These are phyloP conservation scores for Leucocoprinus birnbaumii DNA, from an alignment of 768 basidiomycete genomes.

Conservation along the genomic window DNA sequence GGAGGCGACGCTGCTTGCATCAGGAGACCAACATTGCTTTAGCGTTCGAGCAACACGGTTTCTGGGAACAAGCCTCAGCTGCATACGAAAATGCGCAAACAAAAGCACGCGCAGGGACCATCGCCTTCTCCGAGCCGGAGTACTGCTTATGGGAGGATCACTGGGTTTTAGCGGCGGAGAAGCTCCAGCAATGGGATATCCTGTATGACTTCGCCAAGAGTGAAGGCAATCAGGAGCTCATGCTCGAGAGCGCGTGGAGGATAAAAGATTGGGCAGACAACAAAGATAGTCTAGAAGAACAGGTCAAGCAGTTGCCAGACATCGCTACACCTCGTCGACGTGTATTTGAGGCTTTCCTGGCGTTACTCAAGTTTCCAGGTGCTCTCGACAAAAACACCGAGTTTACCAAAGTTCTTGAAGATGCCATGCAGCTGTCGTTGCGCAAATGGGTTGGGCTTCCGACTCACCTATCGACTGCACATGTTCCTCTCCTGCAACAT, in stretches of 20 bases:
- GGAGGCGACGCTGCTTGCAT: slow-evolving; percentile 88
- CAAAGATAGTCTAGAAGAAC: slow-evolving; percentile 74
- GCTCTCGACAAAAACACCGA: slow-evolving; percentile 83
- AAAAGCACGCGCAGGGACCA: slow-evolving; percentile 73
- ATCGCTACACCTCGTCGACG: slow-evolving; percentile 92
- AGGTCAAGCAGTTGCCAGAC: slow-evolving; percentile 76
- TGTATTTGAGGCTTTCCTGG: slow-evolving; percentile 95
- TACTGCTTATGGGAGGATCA: slow-evolving; percentile 99
- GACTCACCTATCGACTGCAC: slow-evolving; percentile 81
- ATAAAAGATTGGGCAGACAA: slow-evolving; percentile 89
- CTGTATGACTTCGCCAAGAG: slow-evolving; percentile 86
- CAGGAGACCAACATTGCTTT: slow-evolving; percentile 85
- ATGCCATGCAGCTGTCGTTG: slow-evolving; percentile 94
- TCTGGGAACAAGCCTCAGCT: slow-evolving; percentile 91
- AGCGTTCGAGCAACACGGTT: slow-evolving; percentile 92
- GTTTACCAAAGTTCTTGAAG: slow-evolving; percentile 86
- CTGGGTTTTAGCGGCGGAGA: slow-evolving; percentile 94
- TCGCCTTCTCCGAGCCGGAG: slow-evolving; percentile 92
- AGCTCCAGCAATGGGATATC: slow-evolving; percentile 97
- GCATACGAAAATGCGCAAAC: slow-evolving; percentile 90
- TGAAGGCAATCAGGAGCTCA: slow-evolving; percentile 88
- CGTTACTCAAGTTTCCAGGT: slow-evolving; percentile 81
- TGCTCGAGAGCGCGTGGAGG: slow-evolving; percentile 95
- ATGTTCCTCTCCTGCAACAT: slow-evolving; percentile 92
- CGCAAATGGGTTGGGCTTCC: slow-evolving; percentile 96